Base-by-base conservation (phyloP, 2,329 filamentous ascomycete species). In the Beauveria sp. region DNA sequence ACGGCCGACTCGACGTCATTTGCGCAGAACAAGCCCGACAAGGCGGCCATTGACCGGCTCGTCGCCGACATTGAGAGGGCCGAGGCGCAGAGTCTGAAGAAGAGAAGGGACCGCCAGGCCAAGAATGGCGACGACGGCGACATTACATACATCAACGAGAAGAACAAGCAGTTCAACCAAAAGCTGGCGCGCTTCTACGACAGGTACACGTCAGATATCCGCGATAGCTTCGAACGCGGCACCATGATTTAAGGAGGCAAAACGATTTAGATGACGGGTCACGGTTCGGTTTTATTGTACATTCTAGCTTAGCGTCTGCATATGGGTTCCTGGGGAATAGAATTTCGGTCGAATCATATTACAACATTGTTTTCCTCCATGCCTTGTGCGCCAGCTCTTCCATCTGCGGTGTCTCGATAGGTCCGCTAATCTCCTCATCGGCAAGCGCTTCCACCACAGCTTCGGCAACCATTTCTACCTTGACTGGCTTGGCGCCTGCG, bases 151-250 rank as follows among this genome's bases (percentile, higher is more conserved):
- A 99, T 99, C 84, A 99, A 99, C 78, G 92, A 97, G 78, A 97
- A 99, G 88, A 99, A 99, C 82, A 98, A 98, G 82, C 92, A 97
- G 82, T 99, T 99, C 80, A 99, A 99, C 85, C 88, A 96, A 79
- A 98, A 99, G 79, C 80, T 99, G 75, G 82, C 89, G 60, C 83
- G 95, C 67, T 99, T 98, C 79, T 99, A 99, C 77, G 95, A 99
- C 79, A 96, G 96, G 80, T 99, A 99, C 76, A 99, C 95, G 51
- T 87, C 90, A 38, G 95, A 99, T 74, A 98, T 99, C 69, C 83
- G 95, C 72, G 95, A 99, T 72, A 97, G 90, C 75, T 99, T 99
- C 74, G 95, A 99, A 83, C 85, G 95, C 66, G 95, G 95, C 20
- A 98, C 95, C 3, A 96, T 96, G 84, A 95, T 98, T 74, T 98